Conservation (phyloP, 352 stramenopile genomes). For the Halophytophthora polymorphica region DNA sequence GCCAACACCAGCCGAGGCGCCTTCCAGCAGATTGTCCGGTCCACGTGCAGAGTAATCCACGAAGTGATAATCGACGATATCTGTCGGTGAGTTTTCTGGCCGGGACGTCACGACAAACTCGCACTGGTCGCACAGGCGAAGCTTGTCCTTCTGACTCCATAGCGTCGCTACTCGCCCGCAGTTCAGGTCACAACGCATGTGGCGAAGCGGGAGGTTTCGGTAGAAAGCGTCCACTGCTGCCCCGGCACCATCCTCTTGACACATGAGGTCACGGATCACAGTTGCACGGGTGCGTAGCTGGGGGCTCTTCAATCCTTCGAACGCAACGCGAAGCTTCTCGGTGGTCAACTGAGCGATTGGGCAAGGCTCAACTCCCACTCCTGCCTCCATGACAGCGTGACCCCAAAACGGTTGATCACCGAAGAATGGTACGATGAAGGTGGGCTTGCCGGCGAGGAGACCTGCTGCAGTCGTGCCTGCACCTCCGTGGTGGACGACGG, state of each 20-base stretch:
- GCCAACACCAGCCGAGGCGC: constrained; percentile 45
- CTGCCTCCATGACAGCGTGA: constrained; percentile 72
- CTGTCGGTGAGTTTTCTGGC: constrained; percentile 36
- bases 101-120: constrained; percentile 45
- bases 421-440: constrained; percentile 94
- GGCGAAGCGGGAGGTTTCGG: constrained; percentile 72
- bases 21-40: constrained; percentile 47
- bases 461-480: constrained; percentile 91
- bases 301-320: constrained; percentile 56
- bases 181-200: constrained; percentile 83
- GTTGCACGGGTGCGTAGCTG: constrained; percentile 51
- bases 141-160: constrained; percentile 54
- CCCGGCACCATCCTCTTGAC: constrained; percentile 80
- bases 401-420: constrained; percentile 95
- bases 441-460: constrained; percentile 89
- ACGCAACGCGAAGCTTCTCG: constrained; percentile 75
- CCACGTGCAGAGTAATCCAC: constrained; percentile 65
- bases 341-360: constrained; percentile 79
- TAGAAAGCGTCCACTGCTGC: constrained; percentile 88
- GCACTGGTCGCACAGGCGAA: constrained; percentile 55
- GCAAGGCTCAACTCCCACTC: constrained; percentile 85
- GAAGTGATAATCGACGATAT: constrained; percentile 59
- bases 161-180: constrained; percentile 42
- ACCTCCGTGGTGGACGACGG: constrained; percentile 79
- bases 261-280: constrained; percentile 59